Percentiles rank a stretch among this genome's conserved stretches.
Conservation (phyloP, 345 rosid genomes). For the Brassica rapa region DNA sequence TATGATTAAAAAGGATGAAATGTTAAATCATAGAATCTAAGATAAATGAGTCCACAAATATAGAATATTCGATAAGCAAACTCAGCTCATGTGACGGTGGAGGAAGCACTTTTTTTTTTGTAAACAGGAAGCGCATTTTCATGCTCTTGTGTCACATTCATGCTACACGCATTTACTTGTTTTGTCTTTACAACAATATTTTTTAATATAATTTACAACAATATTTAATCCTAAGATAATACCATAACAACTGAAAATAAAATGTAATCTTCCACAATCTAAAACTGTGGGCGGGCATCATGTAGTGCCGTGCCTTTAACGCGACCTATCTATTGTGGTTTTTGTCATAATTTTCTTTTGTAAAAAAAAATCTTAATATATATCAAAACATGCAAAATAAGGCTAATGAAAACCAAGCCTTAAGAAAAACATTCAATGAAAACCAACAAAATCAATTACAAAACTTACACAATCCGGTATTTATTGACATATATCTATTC, state of each 20-base stretch:
- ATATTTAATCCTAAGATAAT: neutral
- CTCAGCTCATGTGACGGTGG: neutral
- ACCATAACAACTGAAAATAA: neutral
- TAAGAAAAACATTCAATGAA: no score
- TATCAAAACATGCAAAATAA: no score
- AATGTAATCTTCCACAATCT: neutral
- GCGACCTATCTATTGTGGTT: neutral
- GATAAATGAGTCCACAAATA: neutral
- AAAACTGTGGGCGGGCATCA: neutral
- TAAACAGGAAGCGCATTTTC: neutral
- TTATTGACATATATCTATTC: no score
- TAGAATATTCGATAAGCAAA: neutral
- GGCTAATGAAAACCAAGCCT: no score
- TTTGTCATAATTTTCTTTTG: no score
- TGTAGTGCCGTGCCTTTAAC: neutral
- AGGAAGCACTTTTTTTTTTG: neutral
- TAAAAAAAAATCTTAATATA: no score
- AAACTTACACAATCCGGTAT: neutral
- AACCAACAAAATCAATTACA: neutral
- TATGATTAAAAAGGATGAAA: neutral
- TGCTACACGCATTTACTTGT: neutral
- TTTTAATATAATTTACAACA: no score
- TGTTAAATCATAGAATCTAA: neutral
- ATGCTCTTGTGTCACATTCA: slow-evolving; percentile 12
- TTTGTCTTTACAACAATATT: neutral